These are phyloP conservation scores for Erythrophleum fordii DNA, from an alignment of 306 rosid species.

Conservation along the genomic window DNA sequence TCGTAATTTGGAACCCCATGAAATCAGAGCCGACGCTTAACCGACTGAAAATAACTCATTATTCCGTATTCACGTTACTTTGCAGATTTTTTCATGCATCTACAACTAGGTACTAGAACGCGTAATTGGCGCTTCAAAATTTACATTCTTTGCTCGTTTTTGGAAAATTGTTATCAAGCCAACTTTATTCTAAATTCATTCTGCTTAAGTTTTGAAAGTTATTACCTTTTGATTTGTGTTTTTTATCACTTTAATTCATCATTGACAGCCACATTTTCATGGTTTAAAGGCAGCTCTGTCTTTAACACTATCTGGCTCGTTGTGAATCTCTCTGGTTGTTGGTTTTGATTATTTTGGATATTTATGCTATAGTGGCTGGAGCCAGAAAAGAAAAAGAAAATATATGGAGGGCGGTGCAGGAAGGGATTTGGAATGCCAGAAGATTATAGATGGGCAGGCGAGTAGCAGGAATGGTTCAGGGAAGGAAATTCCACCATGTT, in stretches of 20 bases:
- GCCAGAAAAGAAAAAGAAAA: conserved; percentile 64
- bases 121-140: conserved; percentile 6
- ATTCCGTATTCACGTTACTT: no score
- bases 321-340: neutral
- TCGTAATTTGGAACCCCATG: neutral
- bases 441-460: conserved; percentile 95
- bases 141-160: conserved; percentile 14
- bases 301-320: neutral
- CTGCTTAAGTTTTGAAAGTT: neutral
- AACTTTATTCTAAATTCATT: neutral
- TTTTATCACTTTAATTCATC: neutral
- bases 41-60: no score
- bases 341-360: conserved; percentile 4
- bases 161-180: conserved; percentile 21
- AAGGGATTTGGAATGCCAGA: conserved; percentile 97
- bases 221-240: neutral
- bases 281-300: neutral
- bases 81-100: neutral
- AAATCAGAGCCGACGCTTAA: neutral
- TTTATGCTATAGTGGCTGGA: conserved; percentile 70
- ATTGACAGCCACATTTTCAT: neutral
- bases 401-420: conserved; percentile 86
- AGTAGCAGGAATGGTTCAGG: conserved; percentile 58
- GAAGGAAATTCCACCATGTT: conserved; percentile 78
- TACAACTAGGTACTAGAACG: neutral